A percentile compares a stretch with the other conserved stretches of the same genome.
Evolutionary conservation across 163 green algal species (phyloP).

Genomic region (Chlamydomonas reinhardtii): DNA sequence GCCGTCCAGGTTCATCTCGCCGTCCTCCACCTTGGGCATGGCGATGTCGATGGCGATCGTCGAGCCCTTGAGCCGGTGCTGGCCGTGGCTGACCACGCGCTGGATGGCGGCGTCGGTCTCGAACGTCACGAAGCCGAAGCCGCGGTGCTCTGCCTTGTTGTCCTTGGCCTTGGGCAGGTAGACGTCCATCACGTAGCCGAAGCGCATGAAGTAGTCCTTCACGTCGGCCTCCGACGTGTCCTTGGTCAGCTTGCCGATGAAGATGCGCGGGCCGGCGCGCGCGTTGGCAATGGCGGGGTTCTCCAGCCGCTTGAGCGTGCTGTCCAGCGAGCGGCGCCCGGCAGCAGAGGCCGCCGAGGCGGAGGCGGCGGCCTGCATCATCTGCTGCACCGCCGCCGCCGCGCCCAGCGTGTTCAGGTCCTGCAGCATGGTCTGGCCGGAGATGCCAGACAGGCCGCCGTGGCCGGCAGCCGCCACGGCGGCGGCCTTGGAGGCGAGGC

Average conservation of each 20-base stretch:
- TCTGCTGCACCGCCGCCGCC: constrained; percentile 45
- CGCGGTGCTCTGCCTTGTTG: constrained; percentile 87
- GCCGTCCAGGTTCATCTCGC: constrained; percentile 47
- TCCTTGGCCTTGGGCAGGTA: constrained; percentile 90
- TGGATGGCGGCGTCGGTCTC: constrained; percentile 89
- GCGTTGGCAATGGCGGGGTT: constrained; percentile 65
- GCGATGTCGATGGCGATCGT: constrained; percentile 81
- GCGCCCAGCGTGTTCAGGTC: constrained; percentile 42
- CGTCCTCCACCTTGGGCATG: constrained; percentile 71
- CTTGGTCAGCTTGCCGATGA: constrained; percentile 92
- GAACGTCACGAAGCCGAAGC: constrained; percentile 97
- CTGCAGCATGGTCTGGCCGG: constrained; percentile 49
- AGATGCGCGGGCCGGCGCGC: constrained; percentile 86
- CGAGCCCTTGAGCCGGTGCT: constrained; percentile 81
- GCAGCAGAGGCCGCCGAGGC: constrained; percentile 47
- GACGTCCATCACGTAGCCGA: constrained; percentile 91
- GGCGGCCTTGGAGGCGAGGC: background rate
- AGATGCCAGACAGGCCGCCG: constrained; percentile 16
- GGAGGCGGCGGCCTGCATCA: constrained; percentile 18
- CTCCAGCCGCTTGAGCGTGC: constrained; percentile 56
- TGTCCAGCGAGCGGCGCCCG: constrained; percentile 50
- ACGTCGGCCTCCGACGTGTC: constrained; percentile 88
- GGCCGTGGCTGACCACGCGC: constrained; percentile 79
- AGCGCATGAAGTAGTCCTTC: constrained; percentile 83
- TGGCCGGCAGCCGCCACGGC: too few species aligned